Evolutionary conservation across 345 rosid species (phyloP).

Genomic region (Trapa incisa): DNA sequence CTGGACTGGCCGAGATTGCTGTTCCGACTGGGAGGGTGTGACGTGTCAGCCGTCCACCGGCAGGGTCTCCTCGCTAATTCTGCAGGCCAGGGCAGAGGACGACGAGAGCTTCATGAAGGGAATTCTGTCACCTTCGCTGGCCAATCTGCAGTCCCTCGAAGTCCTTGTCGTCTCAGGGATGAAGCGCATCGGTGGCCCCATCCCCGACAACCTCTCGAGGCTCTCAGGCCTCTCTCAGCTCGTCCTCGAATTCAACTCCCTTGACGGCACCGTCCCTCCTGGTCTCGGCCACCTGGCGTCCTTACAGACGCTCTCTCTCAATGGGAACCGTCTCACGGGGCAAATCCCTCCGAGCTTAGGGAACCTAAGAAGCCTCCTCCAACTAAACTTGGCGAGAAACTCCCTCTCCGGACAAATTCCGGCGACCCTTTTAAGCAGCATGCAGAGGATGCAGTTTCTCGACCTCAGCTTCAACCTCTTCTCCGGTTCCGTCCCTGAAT

Average conservation of each 20-base stretch:
- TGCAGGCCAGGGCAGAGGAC: conserved; percentile 39
- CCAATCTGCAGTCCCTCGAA: conserved; percentile 42
- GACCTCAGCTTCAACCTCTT: conserved; percentile 66
- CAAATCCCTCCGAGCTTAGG: conserved; percentile 57
- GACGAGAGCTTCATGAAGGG: conserved; percentile 59
- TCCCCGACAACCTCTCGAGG: conserved; percentile 49
- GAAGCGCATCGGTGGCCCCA: conserved; percentile 59
- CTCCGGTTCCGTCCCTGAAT: conserved; percentile 56
- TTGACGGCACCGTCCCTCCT: conserved; percentile 56
- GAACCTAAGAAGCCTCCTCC: conserved; percentile 30
- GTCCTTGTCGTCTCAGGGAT: conserved; percentile 49
- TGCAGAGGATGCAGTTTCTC: conserved; percentile 44
- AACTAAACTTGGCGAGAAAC: conserved; percentile 43
- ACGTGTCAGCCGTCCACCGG: conserved; percentile 58
- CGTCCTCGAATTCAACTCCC: conserved; percentile 63
- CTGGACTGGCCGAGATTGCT: conserved; percentile 70
- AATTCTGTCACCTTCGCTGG: conserved; percentile 58
- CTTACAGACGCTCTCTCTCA: conserved; percentile 43
- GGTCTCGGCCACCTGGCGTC: conserved; percentile 37
- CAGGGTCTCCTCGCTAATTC: conserved; percentile 42
- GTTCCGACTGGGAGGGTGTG: conserved; percentile 86
- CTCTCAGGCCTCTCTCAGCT: conserved; percentile 39
- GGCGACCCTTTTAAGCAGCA: conserved; percentile 24
- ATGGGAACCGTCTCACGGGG: conserved; percentile 59
- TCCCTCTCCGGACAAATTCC: conserved; percentile 63